These are phyloP conservation scores for Dipsacomyces acuminosporus DNA, from an alignment of 371 early-diverging fungal genomes.

Conservation along the genomic window DNA sequence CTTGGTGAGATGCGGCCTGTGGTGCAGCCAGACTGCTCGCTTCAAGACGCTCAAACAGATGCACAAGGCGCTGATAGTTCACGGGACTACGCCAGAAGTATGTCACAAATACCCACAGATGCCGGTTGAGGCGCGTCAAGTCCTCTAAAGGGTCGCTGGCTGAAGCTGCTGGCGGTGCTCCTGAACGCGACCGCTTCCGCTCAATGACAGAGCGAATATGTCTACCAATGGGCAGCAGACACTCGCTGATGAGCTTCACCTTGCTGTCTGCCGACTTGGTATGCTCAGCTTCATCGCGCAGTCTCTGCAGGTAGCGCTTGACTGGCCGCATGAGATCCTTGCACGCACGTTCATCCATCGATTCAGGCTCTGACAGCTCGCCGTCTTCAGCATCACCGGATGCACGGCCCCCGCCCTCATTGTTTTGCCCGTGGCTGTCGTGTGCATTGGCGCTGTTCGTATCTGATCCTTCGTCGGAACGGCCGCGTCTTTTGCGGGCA, in stretches of 20 bases:
- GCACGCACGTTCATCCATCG: slow-evolving; percentile 56
- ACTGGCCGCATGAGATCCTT: slow-evolving; percentile 56
- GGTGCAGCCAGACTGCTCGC: slow-evolving; percentile 18
- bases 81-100: slow-evolving; percentile 60
- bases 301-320: slow-evolving; percentile 48
- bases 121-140: slow-evolving; percentile 45
- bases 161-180: no score
- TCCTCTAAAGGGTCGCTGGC: slow-evolving; percentile 16
- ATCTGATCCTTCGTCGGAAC: slow-evolving; percentile 26
- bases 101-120: slow-evolving; percentile 60
- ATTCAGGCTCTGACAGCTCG: slow-evolving; percentile 49
- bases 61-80: slow-evolving; percentile 50
- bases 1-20: neutral
- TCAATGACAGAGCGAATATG: slow-evolving; percentile 52
- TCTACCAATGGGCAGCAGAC: slow-evolving; percentile 57
- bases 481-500: slow-evolving; percentile 25
- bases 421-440: slow-evolving; percentile 6
- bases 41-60: slow-evolving; percentile 55
- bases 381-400: slow-evolving; percentile 42
- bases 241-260: slow-evolving; percentile 55
- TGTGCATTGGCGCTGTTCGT: slow-evolving; percentile 10
- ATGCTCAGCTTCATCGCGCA: slow-evolving; percentile 53
- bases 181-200: slow-evolving; percentile 17
- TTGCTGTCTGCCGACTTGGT: slow-evolving; percentile 50
- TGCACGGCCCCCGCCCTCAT: slow-evolving; percentile 1